Base-by-base conservation (phyloP, 768 basidiomycete species). In the Tricholoma flavovirens region DNA sequence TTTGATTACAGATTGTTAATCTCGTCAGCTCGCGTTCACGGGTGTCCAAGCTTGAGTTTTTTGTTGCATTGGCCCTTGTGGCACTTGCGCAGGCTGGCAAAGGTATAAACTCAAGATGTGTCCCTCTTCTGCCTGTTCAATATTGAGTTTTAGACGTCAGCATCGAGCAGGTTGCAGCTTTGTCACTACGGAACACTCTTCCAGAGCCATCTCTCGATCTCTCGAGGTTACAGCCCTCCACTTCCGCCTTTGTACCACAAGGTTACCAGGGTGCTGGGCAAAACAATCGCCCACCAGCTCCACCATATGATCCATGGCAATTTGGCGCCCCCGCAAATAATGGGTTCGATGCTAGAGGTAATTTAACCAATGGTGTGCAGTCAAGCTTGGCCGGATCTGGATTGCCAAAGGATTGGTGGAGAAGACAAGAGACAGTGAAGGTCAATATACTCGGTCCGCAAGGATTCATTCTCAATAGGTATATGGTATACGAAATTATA, bases 1-100 rank as follows among this genome's bases (percentile, higher is more conserved):
- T 56, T 19, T 40, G 19, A 29, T 33, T 36, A n/a, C 60, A 95
- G 93, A 95, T 98, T 63, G 88, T 97, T 55, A 93, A 89, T 69
- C 77, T 95, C 19, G 92, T 93, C 52, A 90, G 89, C 70, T 86
- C 87, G 32, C 80, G 81, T 56, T 79, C 89, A 43, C 79, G 86
- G 51, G 88, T 98, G 35, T 90, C 91, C 7, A 90, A 84, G 61
- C 83, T 87, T 55, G 94, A 98, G 66, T 95, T 96, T 75, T 95
- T 90, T 67, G 90, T 95, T 10, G 90, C 93, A 9, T 71, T 98
- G 22, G 92, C 90, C 10, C 77, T 98, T 12, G 91, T 90, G 45
- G 90, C 91, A 2, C 75, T 96, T 4, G 91, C 90, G 5, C 94
- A 98, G 70, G 74, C 83, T 5, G 86, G 84, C 3, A 85, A 86